phyloP scores from a whole-genome alignment of 352 stramenopile species.

The Pythium pyrilobum region DNA sequence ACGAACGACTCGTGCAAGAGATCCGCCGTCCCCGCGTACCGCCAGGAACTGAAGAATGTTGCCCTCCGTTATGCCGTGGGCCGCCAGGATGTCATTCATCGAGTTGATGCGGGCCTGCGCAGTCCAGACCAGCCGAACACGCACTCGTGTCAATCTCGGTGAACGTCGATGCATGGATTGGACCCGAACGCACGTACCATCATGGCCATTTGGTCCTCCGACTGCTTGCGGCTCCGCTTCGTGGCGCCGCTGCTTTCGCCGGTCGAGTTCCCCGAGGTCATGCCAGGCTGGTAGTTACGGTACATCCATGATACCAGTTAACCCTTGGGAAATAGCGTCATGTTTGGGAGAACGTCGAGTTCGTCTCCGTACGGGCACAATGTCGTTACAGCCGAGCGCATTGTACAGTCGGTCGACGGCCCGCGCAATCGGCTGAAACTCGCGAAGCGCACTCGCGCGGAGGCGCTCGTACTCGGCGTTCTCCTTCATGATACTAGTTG shows the following conservation, averaged over 20 bases:
- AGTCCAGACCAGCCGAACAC: too few species aligned
- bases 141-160: too few species aligned
- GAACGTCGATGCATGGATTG: background rate
- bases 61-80: slow-evolving; percentile 72
- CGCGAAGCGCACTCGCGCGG: slow-evolving; percentile 42
- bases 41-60: slow-evolving; percentile 82
- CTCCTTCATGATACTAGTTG: slow-evolving; percentile 64
- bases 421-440: slow-evolving; percentile 70
- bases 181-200: slow-evolving; percentile 29
- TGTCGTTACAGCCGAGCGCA: slow-evolving; percentile 70
- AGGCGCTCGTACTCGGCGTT: slow-evolving; percentile 70
- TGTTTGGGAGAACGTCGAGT: background rate
- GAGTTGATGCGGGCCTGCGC: slow-evolving; percentile 75
- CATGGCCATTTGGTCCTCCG: slow-evolving; percentile 68
- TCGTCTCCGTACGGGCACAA: slow-evolving; percentile 42
- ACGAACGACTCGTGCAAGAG: background rate
- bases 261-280: slow-evolving; percentile 19
- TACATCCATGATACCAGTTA: background rate
- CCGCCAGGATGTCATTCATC: slow-evolving; percentile 77
- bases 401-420: slow-evolving; percentile 78
- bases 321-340: background rate
- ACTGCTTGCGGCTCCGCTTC: slow-evolving; percentile 56
- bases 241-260: slow-evolving; percentile 24
- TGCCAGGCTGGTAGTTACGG: slow-evolving; percentile 9
- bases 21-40: slow-evolving; percentile 28